Evolutionary conservation across 805 yeast genomes (phyloP).

Genomic region (Ogataea trehalophila): DNA sequence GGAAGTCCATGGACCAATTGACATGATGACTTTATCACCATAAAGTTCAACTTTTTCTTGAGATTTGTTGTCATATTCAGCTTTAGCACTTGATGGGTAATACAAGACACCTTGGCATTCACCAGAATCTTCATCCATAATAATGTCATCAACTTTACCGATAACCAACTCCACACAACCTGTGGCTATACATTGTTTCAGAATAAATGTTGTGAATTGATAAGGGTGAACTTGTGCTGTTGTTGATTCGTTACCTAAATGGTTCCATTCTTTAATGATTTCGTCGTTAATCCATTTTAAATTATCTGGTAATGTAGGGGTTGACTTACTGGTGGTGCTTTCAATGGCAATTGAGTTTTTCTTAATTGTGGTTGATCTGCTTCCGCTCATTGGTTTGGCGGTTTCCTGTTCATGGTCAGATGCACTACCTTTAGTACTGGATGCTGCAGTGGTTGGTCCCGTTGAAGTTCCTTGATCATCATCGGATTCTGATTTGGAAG

Average conservation of each 20-base stretch:
- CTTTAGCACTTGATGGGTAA: constrained; percentile 34
- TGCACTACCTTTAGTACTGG: not conserved
- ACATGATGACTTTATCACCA: constrained; percentile 75
- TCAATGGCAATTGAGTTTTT: constrained; percentile 33
- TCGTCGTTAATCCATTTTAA: constrained; percentile 72
- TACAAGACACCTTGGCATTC: constrained; percentile 71
- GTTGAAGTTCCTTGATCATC: not conserved
- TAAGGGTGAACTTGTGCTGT: constrained; percentile 98
- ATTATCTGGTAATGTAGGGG: constrained; percentile 47
- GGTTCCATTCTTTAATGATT: constrained; percentile 67
- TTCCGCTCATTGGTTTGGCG: constrained; percentile 20
- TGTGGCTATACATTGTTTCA: constrained; percentile 73
- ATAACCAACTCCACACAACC: constrained; percentile 80
- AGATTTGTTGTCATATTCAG: constrained; percentile 26
- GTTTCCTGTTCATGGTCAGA: constrained; percentile 1
- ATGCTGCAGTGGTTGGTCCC: not conserved
- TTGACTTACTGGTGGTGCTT: constrained; percentile 11
- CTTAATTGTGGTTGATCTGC: constrained; percentile 28
- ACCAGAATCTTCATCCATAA: constrained; percentile 57
- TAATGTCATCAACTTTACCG: constrained; percentile 75
- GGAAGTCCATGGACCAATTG: constrained; percentile 98
- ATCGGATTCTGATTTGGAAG: no score
- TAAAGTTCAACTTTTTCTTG: constrained; percentile 40
- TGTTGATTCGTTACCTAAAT: constrained; percentile 76
- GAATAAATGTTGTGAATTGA: constrained; percentile 79